Evolutionary conservation across 1,284 basidiomycete genomes (phyloP), one percentile per base, ranked within the genome.

Genomic region (Malassezia nana): DNA sequence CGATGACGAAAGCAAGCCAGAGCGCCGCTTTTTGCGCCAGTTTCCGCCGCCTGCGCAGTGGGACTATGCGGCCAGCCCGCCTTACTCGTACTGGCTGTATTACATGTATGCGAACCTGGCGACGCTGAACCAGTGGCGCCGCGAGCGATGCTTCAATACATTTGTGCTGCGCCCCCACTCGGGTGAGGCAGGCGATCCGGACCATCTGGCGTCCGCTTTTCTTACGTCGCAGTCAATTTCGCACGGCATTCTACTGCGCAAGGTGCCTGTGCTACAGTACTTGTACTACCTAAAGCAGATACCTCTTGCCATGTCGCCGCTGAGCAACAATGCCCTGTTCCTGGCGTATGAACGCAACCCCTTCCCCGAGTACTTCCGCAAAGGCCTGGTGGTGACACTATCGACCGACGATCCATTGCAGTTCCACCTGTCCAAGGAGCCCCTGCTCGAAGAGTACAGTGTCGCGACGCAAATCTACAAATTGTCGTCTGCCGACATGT

Each of bases 101-200:
- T 96, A 98, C 75, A 89, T 96, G 83, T 98, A 85, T 70, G 89
- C 90, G 16, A 98, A 96, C 74, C 87, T 95, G 78, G 82, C 89
- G 3, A 91, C 88, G 64, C 78, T 98, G 55, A 98, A 98, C 74
- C 83, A 87, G 51, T 98, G 90, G 90, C 81, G 94, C 80, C 53
- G 77, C 79, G 52, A 60, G 18, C 80, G 92, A 33, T 89, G 90
- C 5, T 98, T 98, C 78, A 95, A 52, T 29, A 98, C 92, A 0
- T 92, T 99, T 72, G 92, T 96, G 32, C 82, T 99, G 54, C 85
- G 94, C 35, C 94, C 94, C 0, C 94, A 98, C 75, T 87, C 87
- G 24, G 94, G 94, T 50, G 94, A 99, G 78, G 94, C 94, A 1
- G 94, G 94, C 35, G 94, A 99, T 74, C 89, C 94, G 0, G 92